phyloP scores from a whole-genome alignment of 768 basidiomycete species.

The Kockovaella imperatae region DNA sequence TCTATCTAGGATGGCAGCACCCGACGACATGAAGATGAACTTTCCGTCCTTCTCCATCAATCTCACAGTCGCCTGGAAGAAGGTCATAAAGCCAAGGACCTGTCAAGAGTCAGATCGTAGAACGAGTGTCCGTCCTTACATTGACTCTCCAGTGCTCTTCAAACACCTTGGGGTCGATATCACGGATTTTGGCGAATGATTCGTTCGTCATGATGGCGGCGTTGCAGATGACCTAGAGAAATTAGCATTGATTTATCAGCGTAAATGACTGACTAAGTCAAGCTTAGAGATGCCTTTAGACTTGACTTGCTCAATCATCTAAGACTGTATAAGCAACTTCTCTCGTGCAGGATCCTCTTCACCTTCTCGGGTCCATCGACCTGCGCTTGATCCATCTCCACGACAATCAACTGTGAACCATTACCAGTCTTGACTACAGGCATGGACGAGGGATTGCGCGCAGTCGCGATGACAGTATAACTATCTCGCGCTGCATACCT shows the following conservation, averaged over 20 bases:
- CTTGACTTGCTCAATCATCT: constrained; percentile 7
- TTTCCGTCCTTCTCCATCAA: constrained; percentile 23
- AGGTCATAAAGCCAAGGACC: constrained; percentile 23
- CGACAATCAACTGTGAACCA: constrained; percentile 17
- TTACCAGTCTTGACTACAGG: constrained; percentile 10
- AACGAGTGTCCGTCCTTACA: constrained; percentile 6
- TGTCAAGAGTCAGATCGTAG: not conserved
- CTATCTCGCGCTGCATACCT: constrained; percentile 11
- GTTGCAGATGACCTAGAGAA: constrained; percentile 17
- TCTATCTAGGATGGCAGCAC: constrained; percentile 27
- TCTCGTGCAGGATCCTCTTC: not conserved
- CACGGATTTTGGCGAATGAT: constrained; percentile 6
- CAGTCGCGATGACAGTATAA: constrained; percentile 21
- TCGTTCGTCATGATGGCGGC: constrained; percentile 17
- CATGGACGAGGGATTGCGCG: constrained; percentile 13
- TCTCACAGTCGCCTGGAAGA: constrained; percentile 30
- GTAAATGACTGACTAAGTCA: constrained; percentile 18
- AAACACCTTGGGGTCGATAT: constrained; percentile 15
- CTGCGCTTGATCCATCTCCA: constrained; percentile 12
- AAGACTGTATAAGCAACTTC: no score
- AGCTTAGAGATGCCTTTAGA: constrained; percentile 13
- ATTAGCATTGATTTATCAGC: not conserved
- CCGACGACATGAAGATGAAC: constrained; percentile 36
- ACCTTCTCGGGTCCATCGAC: constrained; percentile 5
- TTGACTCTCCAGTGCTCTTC: constrained; percentile 29